These are phyloP conservation scores for Lunasporangiospora selenospora DNA, from an alignment of 192 early-diverging fungal genomes.

Conservation along the genomic window DNA sequence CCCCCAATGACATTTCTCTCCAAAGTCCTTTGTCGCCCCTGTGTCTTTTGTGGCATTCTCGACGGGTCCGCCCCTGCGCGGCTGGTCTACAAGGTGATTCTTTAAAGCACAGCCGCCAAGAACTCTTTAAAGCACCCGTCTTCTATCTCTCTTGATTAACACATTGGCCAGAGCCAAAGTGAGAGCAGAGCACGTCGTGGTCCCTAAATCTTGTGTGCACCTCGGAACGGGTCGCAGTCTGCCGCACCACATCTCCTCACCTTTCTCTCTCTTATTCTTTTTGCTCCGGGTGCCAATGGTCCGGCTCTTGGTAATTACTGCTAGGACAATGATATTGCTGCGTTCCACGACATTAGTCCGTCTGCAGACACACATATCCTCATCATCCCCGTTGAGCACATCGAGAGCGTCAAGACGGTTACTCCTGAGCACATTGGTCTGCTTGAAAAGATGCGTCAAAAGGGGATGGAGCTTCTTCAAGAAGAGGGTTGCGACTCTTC, in stretches of 20 bases:
- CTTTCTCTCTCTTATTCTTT: background rate
- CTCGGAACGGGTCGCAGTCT: background rate
- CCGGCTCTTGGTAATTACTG: background rate
- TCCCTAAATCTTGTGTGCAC: too few relatives aligned
- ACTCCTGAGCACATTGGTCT: conserved; percentile 19
- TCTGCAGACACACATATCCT: conserved; percentile 49
- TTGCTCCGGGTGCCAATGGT: too few relatives aligned
- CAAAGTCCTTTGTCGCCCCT: conserved; percentile 29
- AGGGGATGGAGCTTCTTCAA: conserved; percentile 18
- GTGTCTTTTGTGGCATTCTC: conserved; percentile 44
- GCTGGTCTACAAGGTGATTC: conserved; percentile 41
- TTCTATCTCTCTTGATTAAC: background rate
- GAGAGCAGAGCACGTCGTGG: background rate
- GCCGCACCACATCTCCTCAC: background rate
- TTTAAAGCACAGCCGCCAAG: background rate
- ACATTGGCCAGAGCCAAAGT: background rate
- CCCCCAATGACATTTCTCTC: background rate
- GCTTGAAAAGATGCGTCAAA: conserved; percentile 24
- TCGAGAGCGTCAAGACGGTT: conserved; percentile 29
- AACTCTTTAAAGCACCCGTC: background rate
- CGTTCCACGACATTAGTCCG: conserved; percentile 48
- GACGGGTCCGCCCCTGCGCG: conserved; percentile 11
- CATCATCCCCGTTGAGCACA: conserved; percentile 41
- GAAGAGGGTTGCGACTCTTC: conserved; percentile 25
- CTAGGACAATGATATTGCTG: conserved; percentile 43